Evolutionary conservation across 2,329 filamentous ascomycete genomes (phyloP).

Genomic region (Hypoxylon sp.): DNA sequence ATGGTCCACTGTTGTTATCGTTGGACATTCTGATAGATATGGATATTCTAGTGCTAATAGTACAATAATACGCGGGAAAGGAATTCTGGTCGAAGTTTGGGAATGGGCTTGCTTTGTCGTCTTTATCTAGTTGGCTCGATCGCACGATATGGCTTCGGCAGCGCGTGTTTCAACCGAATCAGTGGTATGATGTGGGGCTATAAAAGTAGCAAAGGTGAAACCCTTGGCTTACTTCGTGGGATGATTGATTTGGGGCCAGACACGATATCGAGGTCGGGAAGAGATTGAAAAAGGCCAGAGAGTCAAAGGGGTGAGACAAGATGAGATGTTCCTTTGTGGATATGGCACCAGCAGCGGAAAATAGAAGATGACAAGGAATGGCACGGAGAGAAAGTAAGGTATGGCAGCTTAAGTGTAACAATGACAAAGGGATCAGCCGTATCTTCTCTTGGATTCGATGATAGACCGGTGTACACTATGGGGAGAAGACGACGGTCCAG

Average conservation of each 20-base stretch:
- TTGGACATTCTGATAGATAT: constrained; percentile 51
- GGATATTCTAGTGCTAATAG: constrained; percentile 8
- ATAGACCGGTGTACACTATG: constrained; percentile 30
- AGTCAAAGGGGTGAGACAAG: constrained; percentile 25
- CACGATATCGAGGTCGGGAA: constrained; percentile 22
- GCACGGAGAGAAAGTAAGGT: constrained; percentile 3
- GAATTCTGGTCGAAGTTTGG: constrained; percentile 5
- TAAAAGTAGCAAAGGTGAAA: constrained; percentile 35
- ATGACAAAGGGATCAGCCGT: constrained; percentile 41
- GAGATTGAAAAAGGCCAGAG: constrained; percentile 5
- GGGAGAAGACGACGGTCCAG: constrained; percentile 6
- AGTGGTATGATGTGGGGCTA: constrained; percentile 44
- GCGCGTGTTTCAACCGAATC: constrained; percentile 32
- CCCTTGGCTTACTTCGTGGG: constrained; percentile 28
- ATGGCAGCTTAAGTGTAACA: constrained; percentile 22
- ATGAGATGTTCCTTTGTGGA: constrained; percentile 39
- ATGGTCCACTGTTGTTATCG: constrained; percentile 50
- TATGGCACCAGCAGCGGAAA: constrained; percentile 20
- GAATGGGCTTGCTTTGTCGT: not conserved
- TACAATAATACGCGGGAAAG: constrained; percentile 23
- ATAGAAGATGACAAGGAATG: constrained; percentile 22
- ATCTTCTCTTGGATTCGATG: constrained; percentile 33
- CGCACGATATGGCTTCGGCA: constrained; percentile 27
- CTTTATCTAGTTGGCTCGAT: constrained; percentile 36
- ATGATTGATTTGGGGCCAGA: constrained; percentile 29